Evolutionary conservation across 106 monocot species (phyloP).

Genomic region (Allium fistulosum): DNA sequence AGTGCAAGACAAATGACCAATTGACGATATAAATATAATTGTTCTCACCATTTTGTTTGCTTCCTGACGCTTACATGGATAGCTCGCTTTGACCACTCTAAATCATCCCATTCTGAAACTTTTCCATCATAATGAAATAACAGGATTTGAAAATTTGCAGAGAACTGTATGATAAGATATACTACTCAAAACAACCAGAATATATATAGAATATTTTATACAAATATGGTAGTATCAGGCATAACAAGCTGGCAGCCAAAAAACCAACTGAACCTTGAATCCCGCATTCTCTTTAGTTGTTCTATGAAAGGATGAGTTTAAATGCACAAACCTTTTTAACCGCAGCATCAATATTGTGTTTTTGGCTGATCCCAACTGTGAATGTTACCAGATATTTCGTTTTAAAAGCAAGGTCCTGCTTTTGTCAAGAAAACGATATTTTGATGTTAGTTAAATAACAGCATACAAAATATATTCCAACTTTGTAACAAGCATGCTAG

Average conservation of each 20-base stretch:
- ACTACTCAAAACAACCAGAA: conserved; percentile 1
- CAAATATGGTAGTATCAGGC: neutral
- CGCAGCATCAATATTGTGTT: conserved; percentile 59
- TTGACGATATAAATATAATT: neutral
- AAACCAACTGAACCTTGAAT: neutral
- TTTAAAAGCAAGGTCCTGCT: conserved; percentile 53
- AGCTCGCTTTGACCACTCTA: conserved; percentile 59
- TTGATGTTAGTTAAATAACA: neutral
- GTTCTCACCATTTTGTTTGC: conserved; percentile 48
- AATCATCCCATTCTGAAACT: conserved; percentile 48
- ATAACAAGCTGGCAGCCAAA: neutral
- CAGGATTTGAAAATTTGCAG: conserved; percentile 50
- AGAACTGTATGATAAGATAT: conserved; percentile 32
- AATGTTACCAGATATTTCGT: conserved; percentile 81
- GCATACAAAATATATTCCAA: neutral
- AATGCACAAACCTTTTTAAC: conserved; percentile 65
- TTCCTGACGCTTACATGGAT: conserved; percentile 46
- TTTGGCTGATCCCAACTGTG: conserved; percentile 73
- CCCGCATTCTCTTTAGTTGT: no score
- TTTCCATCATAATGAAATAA: conserved; percentile 57
- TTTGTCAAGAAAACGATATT: neutral
- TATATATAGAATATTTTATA: no score
- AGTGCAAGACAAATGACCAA: no score
- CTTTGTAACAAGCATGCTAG: neutral
- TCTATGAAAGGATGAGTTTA: neutral